Evolutionary conservation across 176 grass and related monocot species (phyloP).

Genomic region (Bromus sterilis): DNA sequence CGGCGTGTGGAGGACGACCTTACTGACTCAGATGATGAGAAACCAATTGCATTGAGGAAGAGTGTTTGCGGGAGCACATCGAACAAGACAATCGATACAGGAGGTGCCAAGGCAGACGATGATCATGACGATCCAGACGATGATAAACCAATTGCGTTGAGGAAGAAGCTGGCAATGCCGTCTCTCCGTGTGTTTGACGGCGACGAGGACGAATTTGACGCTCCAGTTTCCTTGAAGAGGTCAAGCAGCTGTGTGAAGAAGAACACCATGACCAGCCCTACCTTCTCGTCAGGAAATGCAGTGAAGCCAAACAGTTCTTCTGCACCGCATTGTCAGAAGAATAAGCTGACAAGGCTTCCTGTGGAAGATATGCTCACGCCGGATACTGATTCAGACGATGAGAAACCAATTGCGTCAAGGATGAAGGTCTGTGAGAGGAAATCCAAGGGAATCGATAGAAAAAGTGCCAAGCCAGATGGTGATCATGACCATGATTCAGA

Average conservation of each 20-base stretch:
- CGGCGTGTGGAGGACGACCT: background rate
- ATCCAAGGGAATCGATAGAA: background rate
- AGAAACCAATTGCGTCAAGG: background rate
- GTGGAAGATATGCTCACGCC: background rate
- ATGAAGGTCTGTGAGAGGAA: background rate
- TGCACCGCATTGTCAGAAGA: too few relatives aligned
- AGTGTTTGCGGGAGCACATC: background rate
- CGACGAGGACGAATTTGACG: too few relatives aligned
- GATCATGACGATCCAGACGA: too few relatives aligned
- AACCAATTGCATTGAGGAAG: background rate
- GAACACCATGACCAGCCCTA: too few relatives aligned
- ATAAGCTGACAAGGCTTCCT: conserved; percentile 22
- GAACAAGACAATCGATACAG: background rate
- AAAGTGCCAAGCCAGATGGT: conserved; percentile 2
- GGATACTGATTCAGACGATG: conserved; percentile 32
- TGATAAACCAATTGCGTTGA: too few relatives aligned
- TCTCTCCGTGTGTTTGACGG: conserved; percentile 17
- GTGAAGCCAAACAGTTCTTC: too few relatives aligned
- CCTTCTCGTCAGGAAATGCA: too few relatives aligned
- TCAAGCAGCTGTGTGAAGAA: too few relatives aligned
- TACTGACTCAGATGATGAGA: conserved; percentile 45
- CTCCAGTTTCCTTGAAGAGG: too few relatives aligned
- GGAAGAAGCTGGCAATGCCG: conserved; percentile 16
- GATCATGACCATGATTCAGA: conserved; percentile 51
- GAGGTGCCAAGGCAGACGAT: background rate